Conservation (phyloP, 768 basidiomycete species). For the Pleurotus platypus region DNA sequence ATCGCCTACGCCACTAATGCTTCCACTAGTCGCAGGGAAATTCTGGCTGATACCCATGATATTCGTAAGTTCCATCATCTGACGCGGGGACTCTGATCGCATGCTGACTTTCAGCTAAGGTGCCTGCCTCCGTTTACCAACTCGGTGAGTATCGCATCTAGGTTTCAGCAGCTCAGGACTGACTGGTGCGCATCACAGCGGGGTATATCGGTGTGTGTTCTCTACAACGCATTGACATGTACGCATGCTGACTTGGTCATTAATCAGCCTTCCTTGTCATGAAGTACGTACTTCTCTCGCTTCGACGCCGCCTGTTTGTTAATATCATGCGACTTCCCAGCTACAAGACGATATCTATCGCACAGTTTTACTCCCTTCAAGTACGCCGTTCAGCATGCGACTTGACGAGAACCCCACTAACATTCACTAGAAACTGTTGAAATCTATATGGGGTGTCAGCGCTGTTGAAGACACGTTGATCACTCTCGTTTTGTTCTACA, state of each 20-base stretch:
- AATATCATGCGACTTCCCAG: not conserved
- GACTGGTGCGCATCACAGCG: not conserved
- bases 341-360: not conserved
- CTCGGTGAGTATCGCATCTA: not conserved
- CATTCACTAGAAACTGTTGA: not conserved
- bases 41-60: not conserved
- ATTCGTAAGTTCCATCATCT: not conserved
- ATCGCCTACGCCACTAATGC: not conserved
- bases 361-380: conserved; percentile 3
- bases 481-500: conserved; percentile 4
- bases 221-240: not conserved
- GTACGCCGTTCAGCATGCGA: not conserved
- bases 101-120: not conserved
- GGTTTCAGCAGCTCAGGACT: too few relatives aligned
- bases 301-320: too few relatives aligned
- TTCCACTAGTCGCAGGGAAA: not conserved
- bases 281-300: not conserved
- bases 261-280: not conserved
- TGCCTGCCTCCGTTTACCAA: conserved; percentile 2
- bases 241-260: not conserved
- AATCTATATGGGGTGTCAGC: conserved; percentile 5
- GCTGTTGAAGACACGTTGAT: conserved; percentile 4
- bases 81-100: not conserved
- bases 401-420: not conserved
- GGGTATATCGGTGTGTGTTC: conserved; percentile 1